Conservation (phyloP, 495 filamentous ascomycete species). For the Haplographium delicatum region DNA sequence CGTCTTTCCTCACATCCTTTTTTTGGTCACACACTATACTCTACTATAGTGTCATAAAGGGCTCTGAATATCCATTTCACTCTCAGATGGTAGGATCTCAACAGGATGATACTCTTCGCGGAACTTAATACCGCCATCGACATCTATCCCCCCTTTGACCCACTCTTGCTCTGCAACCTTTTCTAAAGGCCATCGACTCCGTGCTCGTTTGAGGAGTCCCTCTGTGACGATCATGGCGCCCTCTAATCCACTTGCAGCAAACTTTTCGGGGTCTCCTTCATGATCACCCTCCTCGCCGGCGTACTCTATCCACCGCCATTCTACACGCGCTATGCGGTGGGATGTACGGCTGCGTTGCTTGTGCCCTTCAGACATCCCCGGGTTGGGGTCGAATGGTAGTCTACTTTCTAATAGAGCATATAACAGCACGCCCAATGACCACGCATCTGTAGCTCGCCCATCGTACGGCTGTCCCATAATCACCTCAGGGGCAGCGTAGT, state of each 20-base stretch:
- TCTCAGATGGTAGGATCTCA: slow-evolving; percentile 30
- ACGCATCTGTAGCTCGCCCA: slow-evolving; percentile 86
- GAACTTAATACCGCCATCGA: slow-evolving; percentile 64
- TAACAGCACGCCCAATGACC: slow-evolving; percentile 88
- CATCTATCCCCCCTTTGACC: slow-evolving; percentile 67
- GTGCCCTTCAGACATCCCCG: slow-evolving; percentile 65
- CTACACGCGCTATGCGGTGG: slow-evolving; percentile 89
- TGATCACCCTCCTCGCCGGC: slow-evolving; percentile 68
- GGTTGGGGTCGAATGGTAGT: slow-evolving; percentile 84
- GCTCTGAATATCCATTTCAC: slow-evolving; percentile 2
- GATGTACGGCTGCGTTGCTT: slow-evolving; percentile 69
- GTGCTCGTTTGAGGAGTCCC: slow-evolving; percentile 71
- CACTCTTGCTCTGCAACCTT: slow-evolving; percentile 67
- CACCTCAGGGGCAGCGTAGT: slow-evolving; percentile 95
- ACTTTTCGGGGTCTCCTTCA: slow-evolving; percentile 40
- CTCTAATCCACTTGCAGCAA: slow-evolving; percentile 55
- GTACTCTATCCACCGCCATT: slow-evolving; percentile 90
- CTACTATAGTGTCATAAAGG: slow-evolving; percentile 12
- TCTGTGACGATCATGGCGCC: slow-evolving; percentile 79
- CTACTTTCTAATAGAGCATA: slow-evolving; percentile 91
- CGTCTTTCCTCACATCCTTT: neutral
- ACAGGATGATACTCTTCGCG: slow-evolving; percentile 59
- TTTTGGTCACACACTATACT: neutral
- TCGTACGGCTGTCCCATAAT: slow-evolving; percentile 94
- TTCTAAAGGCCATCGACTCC: slow-evolving; percentile 65